A percentile compares a stretch with the other conserved stretches of the same genome.
phyloP scores from a whole-genome alignment of 2,329 filamentous ascomycete genomes.

The Alternaria panax region DNA sequence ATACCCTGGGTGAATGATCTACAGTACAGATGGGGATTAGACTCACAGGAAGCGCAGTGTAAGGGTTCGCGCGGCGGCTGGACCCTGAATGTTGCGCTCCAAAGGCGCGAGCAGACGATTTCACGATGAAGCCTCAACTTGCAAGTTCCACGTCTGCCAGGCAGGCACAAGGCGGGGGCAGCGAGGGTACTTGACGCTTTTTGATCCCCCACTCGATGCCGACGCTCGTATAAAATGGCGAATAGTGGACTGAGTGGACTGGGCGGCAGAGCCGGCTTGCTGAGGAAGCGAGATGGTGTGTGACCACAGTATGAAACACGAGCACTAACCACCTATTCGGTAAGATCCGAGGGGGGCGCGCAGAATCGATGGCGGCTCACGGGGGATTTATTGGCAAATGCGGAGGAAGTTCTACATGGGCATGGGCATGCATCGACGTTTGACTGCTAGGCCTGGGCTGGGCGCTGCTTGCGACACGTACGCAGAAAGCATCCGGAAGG shows the following conservation, averaged over 20 bases:
- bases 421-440: conserved; percentile 14
- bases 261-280: conserved; percentile 26
- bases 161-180: too few species aligned
- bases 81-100: conserved; percentile 2
- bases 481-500: conserved; percentile 7
- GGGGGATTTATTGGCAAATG: conserved; percentile 8
- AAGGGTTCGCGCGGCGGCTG: conserved; percentile 14
- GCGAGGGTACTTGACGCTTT: conserved; percentile 10
- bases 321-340: conserved; percentile 26
- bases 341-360: conserved; percentile 19
- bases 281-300: conserved; percentile 21
- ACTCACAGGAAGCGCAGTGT: conserved; percentile 24
- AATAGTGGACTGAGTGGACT: conserved; percentile 13
- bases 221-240: conserved; percentile 24
- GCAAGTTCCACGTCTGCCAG: too few species aligned
- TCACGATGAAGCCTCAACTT: not conserved
- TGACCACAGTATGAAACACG: conserved; percentile 14
- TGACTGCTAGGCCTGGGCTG: conserved; percentile 6
- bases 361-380: conserved; percentile 14
- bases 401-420: conserved; percentile 1
- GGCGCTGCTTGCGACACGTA: conserved; percentile 15
- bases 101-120: not conserved
- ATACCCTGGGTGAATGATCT: conserved; percentile 29
- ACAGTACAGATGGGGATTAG: conserved; percentile 16
- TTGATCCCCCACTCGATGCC: conserved; percentile 20